phyloP scores from a whole-genome alignment of 495 filamentous ascomycete genomes.

The Aspergillus haitiensis region DNA sequence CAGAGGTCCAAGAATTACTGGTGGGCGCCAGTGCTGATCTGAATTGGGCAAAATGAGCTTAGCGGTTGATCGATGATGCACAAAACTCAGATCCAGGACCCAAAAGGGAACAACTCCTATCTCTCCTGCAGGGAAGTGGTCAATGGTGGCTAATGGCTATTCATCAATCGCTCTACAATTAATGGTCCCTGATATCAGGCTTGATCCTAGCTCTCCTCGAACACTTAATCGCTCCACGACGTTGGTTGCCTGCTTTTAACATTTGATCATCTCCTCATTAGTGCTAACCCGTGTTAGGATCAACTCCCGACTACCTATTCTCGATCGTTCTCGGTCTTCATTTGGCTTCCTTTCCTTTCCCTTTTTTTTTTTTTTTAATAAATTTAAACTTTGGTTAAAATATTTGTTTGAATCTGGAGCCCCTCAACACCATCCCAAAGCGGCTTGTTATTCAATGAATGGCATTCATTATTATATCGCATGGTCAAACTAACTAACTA shows the following conservation, averaged over 20 bases:
- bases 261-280: too few relatives aligned
- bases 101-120: neutral
- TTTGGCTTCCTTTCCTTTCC: too few relatives aligned
- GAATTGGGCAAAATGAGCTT: conserved; percentile 4
- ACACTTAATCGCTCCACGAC: too few relatives aligned
- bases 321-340: too few relatives aligned
- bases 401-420: too few relatives aligned
- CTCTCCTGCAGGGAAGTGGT: neutral
- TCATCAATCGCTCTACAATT: neutral
- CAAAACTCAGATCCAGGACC: conserved; percentile 2
- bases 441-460: neutral
- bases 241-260: too few relatives aligned
- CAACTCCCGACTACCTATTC: too few relatives aligned
- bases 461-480: neutral
- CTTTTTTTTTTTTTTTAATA: too few relatives aligned
- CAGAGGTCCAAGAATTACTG: neutral
- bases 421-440: neutral
- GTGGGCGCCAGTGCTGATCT: neutral
- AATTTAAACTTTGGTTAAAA: too few relatives aligned
- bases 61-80: conserved; percentile 1
- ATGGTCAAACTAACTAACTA: neutral
- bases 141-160: too few relatives aligned
- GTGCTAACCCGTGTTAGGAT: too few relatives aligned
- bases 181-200: neutral
- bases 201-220: too few relatives aligned